These are phyloP conservation scores for Gentiana straminea DNA, from an alignment of 257 asterid species.

Conservation along the genomic window DNA sequence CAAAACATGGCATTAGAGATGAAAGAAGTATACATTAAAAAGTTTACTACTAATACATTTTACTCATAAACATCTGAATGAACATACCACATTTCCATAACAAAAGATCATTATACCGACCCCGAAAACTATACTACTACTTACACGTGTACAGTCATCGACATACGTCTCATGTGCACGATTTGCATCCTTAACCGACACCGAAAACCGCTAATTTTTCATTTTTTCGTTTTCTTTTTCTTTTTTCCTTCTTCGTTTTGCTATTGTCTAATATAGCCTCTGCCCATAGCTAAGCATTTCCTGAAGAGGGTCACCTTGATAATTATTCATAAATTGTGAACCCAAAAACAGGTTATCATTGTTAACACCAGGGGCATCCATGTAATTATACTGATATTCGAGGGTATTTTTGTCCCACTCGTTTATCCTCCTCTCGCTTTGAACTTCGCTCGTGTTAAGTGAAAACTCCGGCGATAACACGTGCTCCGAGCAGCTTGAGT, in stretches of 20 bases:
- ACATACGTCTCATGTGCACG: constrained; percentile 19
- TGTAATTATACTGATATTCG: constrained; percentile 42
- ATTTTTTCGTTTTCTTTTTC: neutral
- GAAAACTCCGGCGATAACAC: constrained; percentile 57
- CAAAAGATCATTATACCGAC: too few relatives aligned
- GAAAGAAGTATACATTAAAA: too few relatives aligned
- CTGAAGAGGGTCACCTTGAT: constrained; percentile 47
- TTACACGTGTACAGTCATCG: constrained; percentile 21
- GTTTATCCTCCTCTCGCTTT: constrained; percentile 49
- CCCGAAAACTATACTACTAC: neutral
- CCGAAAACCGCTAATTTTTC: neutral
- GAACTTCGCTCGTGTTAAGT: constrained; percentile 44
- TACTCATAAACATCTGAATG: too few relatives aligned
- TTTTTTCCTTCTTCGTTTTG: too few relatives aligned
- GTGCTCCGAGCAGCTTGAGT: constrained; percentile 78
- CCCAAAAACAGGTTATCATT: constrained; percentile 17
- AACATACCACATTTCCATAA: too few relatives aligned
- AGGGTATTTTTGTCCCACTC: constrained; percentile 54
- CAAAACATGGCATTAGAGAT: too few relatives aligned
- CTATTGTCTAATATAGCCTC: constrained; percentile 40
- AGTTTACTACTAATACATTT: too few relatives aligned
- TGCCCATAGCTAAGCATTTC: constrained; percentile 49
- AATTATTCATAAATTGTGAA: constrained; percentile 30
- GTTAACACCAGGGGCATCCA: constrained; percentile 26
- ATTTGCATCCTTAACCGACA: neutral